These are phyloP conservation scores for Dactylonectria macrodidyma DNA, from an alignment of 2,329 filamentous ascomycete genomes.

Conservation along the genomic window DNA sequence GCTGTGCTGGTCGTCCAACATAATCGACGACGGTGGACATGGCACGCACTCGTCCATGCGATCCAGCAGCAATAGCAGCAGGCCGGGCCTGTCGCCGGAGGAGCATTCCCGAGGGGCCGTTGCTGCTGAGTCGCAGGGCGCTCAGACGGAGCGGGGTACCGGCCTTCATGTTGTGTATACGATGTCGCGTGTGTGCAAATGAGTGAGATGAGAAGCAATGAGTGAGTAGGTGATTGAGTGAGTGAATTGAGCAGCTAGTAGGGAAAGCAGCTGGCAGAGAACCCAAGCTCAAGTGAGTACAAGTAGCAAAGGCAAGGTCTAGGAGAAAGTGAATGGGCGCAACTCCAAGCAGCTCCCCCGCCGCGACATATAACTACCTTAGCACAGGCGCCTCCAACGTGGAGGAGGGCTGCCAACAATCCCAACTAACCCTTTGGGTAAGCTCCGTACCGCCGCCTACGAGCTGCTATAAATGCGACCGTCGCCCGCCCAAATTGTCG, in stretches of 20 bases:
- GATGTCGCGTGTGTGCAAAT: background rate
- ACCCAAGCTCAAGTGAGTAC: constrained; percentile 4
- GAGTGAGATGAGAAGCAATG: background rate
- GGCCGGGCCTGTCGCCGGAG: constrained; percentile 34
- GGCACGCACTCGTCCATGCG: constrained; percentile 35
- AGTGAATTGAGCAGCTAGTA: constrained; percentile 1
- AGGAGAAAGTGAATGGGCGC: background rate
- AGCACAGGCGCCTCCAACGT: constrained; percentile 18
- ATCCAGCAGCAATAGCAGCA: constrained; percentile 26
- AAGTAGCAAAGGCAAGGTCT: constrained; percentile 12
- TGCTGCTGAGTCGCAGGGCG: constrained; percentile 30
- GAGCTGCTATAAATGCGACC: background rate
- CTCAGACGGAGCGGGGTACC: constrained; percentile 37
- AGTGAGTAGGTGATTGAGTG: constrained; percentile 14
- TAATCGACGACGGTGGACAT: constrained; percentile 49
- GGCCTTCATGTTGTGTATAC: constrained; percentile 35
- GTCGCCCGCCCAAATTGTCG: constrained; percentile 33
- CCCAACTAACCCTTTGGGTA: constrained; percentile 22
- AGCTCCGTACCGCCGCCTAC: constrained; percentile 16
- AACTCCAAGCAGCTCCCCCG: constrained; percentile 14
- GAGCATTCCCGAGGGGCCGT: constrained; percentile 27
- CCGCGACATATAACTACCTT: constrained; percentile 9
- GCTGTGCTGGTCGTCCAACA: constrained; percentile 39
- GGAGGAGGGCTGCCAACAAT: constrained; percentile 19
- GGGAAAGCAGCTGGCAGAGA: constrained; percentile 11